phyloP scores from a whole-genome alignment of 495 filamentous ascomycete genomes.

The Xylaria intraflava region DNA sequence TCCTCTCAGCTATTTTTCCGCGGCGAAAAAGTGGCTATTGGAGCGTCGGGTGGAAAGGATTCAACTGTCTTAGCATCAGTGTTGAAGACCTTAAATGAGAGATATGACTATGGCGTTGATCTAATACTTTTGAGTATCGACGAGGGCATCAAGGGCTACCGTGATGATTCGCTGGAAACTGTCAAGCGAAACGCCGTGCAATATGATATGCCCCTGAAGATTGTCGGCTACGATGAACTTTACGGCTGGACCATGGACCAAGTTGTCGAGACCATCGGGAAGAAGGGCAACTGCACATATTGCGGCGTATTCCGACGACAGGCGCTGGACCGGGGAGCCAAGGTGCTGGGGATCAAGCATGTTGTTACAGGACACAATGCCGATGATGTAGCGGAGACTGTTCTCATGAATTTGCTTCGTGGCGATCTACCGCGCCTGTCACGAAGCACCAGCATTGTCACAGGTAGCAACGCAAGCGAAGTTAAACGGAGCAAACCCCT shows the following conservation, averaged over 20 bases:
- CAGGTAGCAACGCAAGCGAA: constrained; percentile 62
- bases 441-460: constrained; percentile 88
- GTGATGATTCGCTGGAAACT: constrained; percentile 91
- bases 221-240: constrained; percentile 87
- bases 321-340: constrained; percentile 87
- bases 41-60: constrained; percentile 95
- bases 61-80: constrained; percentile 94
- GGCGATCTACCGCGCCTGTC: constrained; percentile 85
- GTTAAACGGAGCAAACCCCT: constrained; percentile 92
- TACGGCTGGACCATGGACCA: constrained; percentile 99
- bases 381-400: constrained; percentile 96
- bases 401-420: constrained; percentile 92
- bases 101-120: constrained; percentile 79
- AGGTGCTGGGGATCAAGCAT: constrained; percentile 79
- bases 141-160: constrained; percentile 93
- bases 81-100: constrained; percentile 87
- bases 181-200: constrained; percentile 89
- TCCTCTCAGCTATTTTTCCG: constrained; percentile 67
- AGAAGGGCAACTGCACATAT: constrained; percentile 98
- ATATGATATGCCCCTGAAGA: constrained; percentile 83
- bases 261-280: constrained; percentile 89
- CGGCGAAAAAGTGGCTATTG: constrained; percentile 88
- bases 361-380: constrained; percentile 98
- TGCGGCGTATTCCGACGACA: constrained; percentile 95
- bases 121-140: constrained; percentile 87